Evolutionary conservation across 2,329 filamentous ascomycete genomes (phyloP), one percentile per base, ranked within the genome.

Genomic region (Claviceps citrina): DNA sequence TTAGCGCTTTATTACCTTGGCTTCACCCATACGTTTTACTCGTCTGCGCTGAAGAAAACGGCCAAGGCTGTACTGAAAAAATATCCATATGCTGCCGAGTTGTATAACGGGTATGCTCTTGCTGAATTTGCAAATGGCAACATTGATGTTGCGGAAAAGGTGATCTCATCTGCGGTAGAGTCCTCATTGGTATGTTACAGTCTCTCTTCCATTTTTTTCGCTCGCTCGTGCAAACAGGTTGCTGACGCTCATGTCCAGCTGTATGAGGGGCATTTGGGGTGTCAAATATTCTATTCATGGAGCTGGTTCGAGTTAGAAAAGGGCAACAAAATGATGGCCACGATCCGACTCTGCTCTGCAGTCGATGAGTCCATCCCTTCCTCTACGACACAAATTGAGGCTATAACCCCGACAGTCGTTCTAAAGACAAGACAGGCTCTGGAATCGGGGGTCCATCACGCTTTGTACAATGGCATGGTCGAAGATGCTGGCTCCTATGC

Each of bases 61-160:
- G 83, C 84, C 0, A 93, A 84, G 51, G 59, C 61, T 6, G 62
- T 93, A 0, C 59, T 95, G n/a, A 89, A 82, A 52, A 68, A 67
- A 36, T 71, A 74, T 41, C 66, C 77, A 0, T 66, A 73, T 1
- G 80, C 76, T 48, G 55, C 83, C 3, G 63, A 67, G 12, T 63
- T 95, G 0, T 95, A 93, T 58, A 81, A 85, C 48, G 75, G 78
- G 0, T 93, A 89, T 52, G 84, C 81, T 0, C 60, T 84, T 12
- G 73, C 85, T 3, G 84, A 93, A 56, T 67, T 61, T 47, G 63
- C 65, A 1, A 69, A 68, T 24, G 73, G 68, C 0, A 78, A 80
- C 19, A 48, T 54, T 1, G 65, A 72, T 1, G 63, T 74, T 35
- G 78, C 81, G 4, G 61, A 67, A 18, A 76, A 73, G 38, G 76